Evolutionary conservation across 1,284 basidiomycete species (phyloP), one percentile per base, ranked within the genome.

Genomic region (Cerioporus squamosus): DNA sequence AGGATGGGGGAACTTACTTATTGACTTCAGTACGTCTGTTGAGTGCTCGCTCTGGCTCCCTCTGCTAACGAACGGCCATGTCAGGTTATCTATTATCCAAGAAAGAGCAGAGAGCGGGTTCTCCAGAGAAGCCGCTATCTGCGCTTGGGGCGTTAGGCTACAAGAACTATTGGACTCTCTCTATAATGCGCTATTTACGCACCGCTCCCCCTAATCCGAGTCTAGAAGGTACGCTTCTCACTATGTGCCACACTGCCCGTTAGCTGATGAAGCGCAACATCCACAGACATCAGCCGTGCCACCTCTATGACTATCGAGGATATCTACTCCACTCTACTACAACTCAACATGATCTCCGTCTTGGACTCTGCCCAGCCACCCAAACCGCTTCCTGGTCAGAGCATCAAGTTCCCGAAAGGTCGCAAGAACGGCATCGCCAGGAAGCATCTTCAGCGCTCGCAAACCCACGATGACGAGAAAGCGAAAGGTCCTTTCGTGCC

Each of bases 301-400:
- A 99, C 97, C 0, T 90, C 92, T 1, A 95, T 99, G 90, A 98
- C 93, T 3, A 73, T 89, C 39, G 94, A 97, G 72, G 97, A 99
- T 69, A 85, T 95, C 54, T 90, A 87, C 72, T 81, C 82, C 60
- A 92, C 90, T 3, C 84, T 99, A n/a, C 75, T 76, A 3, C 87
- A 92, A 49, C 87, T 90, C 66, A 80, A 84, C 65, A 92, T 97
- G 87, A 92, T 98, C 65, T 79, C 78, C 22, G 80, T 81, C 20
- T 77, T 81, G 20, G 81, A 84, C 57, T 67, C 74, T 15, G 78
- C 78, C 2, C 79, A 84, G 26, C 78, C 84, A 15, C 72, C 79
- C 12, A 68, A 71, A 18, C 90, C 89, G 2, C 82, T 86, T 14
- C 90, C 90, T 1, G 90, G 90, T 3, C 88, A 91, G 64, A 81